phyloP scores from a whole-genome alignment of 257 asterid species.

The Oldenlandia corymbosa region DNA sequence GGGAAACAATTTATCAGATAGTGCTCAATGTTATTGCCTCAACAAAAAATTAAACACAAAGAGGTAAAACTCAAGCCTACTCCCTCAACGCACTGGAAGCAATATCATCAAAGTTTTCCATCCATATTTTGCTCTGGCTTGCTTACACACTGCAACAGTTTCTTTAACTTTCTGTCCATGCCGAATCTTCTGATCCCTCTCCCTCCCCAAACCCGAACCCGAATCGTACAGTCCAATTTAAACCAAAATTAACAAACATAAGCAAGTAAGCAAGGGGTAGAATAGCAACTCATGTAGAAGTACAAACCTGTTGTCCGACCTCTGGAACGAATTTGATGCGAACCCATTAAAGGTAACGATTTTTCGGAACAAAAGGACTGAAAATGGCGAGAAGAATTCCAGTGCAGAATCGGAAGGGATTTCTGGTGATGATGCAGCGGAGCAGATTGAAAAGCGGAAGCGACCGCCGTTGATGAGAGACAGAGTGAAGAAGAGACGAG shows the following conservation, averaged over 20 bases:
- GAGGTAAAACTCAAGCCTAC: no score
- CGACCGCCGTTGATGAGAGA: constrained; percentile 19
- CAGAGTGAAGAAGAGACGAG: constrained; percentile 16
- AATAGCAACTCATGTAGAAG: not conserved
- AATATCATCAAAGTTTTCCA: not conserved
- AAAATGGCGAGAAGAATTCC: constrained; percentile 13
- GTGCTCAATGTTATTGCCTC: no score
- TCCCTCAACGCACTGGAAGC: no score
- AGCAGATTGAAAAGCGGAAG: constrained; percentile 1
- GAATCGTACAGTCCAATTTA: not conserved
- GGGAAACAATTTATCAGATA: no score
- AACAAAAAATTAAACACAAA: no score
- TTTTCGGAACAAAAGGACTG: constrained; percentile 20
- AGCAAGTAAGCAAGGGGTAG: no score
- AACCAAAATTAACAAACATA: not conserved
- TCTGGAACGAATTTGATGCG: constrained; percentile 21
- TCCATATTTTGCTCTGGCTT: not conserved
- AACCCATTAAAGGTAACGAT: constrained; percentile 21
- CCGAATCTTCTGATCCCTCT: not conserved
- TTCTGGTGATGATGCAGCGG: not conserved
- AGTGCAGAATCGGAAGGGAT: not conserved
- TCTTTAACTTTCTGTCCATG: not conserved
- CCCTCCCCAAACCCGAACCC: not conserved
- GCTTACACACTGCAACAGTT: not conserved
- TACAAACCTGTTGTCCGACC: constrained; percentile 40